Percentiles rank a stretch among this genome's conserved stretches.
Evolutionary conservation across 805 yeast species (phyloP).

Genomic region (Kodamaea jinghongensis): DNA sequence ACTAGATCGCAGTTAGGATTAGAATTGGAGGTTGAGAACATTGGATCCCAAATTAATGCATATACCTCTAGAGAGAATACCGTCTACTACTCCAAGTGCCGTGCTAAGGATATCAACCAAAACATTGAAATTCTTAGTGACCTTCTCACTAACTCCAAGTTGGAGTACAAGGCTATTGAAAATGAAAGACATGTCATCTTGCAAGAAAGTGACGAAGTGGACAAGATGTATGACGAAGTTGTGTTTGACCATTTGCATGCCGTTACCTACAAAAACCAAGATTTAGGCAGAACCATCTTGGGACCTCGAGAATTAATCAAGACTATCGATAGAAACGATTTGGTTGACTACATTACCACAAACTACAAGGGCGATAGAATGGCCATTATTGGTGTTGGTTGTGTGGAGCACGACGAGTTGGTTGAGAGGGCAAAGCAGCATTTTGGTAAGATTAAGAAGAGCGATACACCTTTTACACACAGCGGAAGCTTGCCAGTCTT

Average conservation of each 20-base stretch:
- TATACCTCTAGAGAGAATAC: conserved; percentile 97
- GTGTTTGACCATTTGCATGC: conserved; percentile 96
- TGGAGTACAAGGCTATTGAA: conserved; percentile 83
- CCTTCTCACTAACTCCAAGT: conserved; percentile 78
- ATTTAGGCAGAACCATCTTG: conserved; percentile 91
- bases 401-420: conserved; percentile 82
- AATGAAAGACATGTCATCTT: conserved; percentile 95
- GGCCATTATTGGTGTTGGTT: conserved; percentile 97
- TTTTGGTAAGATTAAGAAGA: conserved; percentile 66
- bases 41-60: conserved; percentile 98
- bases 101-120: conserved; percentile 74
- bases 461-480: conserved; percentile 69
- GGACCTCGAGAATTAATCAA: conserved; percentile 91
- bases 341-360: conserved; percentile 72
- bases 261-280: conserved; percentile 85
- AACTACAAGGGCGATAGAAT: conserved; percentile 95
- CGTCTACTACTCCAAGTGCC: conserved; percentile 90
- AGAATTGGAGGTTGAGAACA: conserved; percentile 91
- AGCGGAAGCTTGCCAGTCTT: conserved; percentile 76
- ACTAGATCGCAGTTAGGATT: conserved; percentile 75
- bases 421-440: conserved; percentile 71
- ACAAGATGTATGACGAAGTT: conserved; percentile 97
- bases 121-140: conserved; percentile 88
- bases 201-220: conserved; percentile 96
- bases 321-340: conserved; percentile 72